Evolutionary conservation across 345 rosid genomes (phyloP).

Genomic region (Euphorbia pulcherrima): DNA sequence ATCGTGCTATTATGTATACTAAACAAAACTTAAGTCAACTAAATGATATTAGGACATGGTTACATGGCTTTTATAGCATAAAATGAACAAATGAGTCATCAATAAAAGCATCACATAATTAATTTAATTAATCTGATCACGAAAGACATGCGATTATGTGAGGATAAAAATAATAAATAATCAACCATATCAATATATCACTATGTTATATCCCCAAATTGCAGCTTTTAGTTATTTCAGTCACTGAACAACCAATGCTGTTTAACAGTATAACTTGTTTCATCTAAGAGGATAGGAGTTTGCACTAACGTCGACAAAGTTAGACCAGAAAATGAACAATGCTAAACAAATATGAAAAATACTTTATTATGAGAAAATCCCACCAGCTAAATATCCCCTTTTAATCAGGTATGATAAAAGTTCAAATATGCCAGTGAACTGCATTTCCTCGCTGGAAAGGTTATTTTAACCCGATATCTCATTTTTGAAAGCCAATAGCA

Average conservation of each 20-base stretch:
- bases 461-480: not conserved
- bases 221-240: constrained; percentile 1
- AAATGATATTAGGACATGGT: not conserved
- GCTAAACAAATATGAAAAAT: not conserved
- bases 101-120: not conserved
- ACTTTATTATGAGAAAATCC: not conserved
- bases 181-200: too few species aligned
- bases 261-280: not conserved
- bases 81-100: not conserved
- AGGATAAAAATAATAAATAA: not conserved
- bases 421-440: not conserved
- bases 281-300: not conserved
- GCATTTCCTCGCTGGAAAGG: not conserved
- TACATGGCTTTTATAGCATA: not conserved
- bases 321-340: not conserved
- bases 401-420: not conserved
- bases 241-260: not conserved
- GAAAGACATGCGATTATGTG: not conserved
- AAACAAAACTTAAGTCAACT: not conserved
- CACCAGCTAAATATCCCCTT: not conserved
- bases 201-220: not conserved
- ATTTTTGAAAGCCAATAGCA: not conserved
- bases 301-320: not conserved
- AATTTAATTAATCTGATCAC: not conserved
- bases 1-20: not conserved